Evolutionary conservation across 495 filamentous ascomycete species (phyloP).

Genomic region (Articulospora tetracladia): DNA sequence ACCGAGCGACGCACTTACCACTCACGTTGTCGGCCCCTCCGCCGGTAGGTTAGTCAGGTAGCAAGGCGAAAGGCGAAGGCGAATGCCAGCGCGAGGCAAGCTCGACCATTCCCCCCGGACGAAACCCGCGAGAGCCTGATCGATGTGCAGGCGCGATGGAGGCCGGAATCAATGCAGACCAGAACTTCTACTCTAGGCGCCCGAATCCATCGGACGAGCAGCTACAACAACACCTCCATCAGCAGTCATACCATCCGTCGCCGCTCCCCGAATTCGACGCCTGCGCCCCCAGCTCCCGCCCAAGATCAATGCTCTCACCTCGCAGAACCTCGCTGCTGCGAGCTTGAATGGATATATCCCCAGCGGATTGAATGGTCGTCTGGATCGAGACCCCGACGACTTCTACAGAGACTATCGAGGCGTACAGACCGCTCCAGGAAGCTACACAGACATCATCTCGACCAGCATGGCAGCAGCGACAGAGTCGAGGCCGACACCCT

Average conservation of each 20-base stretch:
- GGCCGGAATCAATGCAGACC: conserved; percentile 23
- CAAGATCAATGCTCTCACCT: conserved; percentile 23
- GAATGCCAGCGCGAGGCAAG: neutral
- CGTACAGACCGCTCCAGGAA: conserved; percentile 26
- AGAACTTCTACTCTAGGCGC: conserved; percentile 26
- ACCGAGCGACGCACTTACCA: neutral
- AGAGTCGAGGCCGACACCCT: conserved; percentile 12
- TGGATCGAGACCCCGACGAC: conserved; percentile 41
- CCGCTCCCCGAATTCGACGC: conserved; percentile 15
- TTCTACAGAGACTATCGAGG: conserved; percentile 48
- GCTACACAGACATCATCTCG: conserved; percentile 27
- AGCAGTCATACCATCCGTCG: conserved; percentile 9
- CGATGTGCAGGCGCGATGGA: conserved; percentile 27
- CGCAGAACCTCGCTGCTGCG: conserved; percentile 18
- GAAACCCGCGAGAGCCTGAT: conserved; percentile 11
- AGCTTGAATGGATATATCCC: conserved; percentile 18
- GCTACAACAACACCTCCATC: conserved; percentile 6
- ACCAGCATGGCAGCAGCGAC: conserved; percentile 16
- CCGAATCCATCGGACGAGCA: conserved; percentile 8
- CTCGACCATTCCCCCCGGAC: neutral
- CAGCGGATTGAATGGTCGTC: neutral
- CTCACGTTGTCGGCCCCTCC: neutral
- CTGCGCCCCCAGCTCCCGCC: conserved; percentile 16
- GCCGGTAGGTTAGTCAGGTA: neutral
- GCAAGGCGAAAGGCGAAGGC: conserved; percentile 3